Percentiles rank a stretch among this genome's conserved stretches.
phyloP scores from a whole-genome alignment of 2,329 filamentous ascomycete species.

The Aaosphaeria arxii region DNA sequence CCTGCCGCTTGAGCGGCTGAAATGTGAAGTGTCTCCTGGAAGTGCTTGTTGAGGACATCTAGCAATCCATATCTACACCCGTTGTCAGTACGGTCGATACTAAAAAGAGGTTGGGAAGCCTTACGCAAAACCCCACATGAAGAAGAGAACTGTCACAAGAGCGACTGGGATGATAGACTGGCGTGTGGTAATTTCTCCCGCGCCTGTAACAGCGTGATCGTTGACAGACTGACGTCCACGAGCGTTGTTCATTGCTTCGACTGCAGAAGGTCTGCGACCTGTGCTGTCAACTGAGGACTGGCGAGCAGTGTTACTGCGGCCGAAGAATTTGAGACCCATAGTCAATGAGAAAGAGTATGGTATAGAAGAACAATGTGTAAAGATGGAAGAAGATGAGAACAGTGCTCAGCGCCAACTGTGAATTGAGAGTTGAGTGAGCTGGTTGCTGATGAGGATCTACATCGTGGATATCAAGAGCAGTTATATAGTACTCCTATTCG shows the following conservation, averaged over 20 bases:
- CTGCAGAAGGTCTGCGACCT: slow-evolving; percentile 14
- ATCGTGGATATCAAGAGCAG: not conserved
- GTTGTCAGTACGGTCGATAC: not conserved
- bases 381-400: not conserved
- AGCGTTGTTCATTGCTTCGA: slow-evolving; percentile 13
- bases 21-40: slow-evolving; percentile 29
- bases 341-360: not conserved
- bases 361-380: not conserved
- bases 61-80: slow-evolving; percentile 72
- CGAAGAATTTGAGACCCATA: slow-evolving; percentile 9
- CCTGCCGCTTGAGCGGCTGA: slow-evolving; percentile 42
- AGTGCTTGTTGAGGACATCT: slow-evolving; percentile 38
- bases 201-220: slow-evolving; percentile 19
- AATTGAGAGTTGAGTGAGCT: too few relatives aligned
- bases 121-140: slow-evolving; percentile 84
- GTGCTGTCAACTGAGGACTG: slow-evolving; percentile 4
- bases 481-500: not conserved
- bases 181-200: slow-evolving; percentile 43
- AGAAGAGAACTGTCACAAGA: slow-evolving; percentile 73
- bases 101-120: slow-evolving; percentile 42
- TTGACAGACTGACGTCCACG: slow-evolving; percentile 14
- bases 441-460: too few relatives aligned
- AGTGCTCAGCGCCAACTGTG: not conserved
- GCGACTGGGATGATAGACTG: slow-evolving; percentile 69
- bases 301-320: slow-evolving; percentile 4